Conservation (phyloP, 345 rosid genomes). For the Melaleuca quinquenervia region DNA sequence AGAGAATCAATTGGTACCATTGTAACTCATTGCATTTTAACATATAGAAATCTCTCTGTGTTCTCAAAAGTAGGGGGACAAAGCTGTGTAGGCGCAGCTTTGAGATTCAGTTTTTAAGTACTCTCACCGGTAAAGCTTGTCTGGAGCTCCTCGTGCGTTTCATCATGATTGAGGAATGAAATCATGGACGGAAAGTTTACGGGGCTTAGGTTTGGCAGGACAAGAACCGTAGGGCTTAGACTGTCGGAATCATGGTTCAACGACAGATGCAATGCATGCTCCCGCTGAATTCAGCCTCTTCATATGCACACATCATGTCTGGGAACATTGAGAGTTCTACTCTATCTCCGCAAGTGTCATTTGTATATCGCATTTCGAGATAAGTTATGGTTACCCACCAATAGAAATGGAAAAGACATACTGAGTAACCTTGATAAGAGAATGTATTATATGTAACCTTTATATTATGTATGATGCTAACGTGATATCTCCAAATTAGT, state of each 20-base stretch:
- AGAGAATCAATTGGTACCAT: not conserved
- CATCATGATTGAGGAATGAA: not conserved
- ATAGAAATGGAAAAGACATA: not conserved
- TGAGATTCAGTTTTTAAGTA: not conserved
- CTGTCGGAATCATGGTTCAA: not conserved
- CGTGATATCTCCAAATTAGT: not conserved
- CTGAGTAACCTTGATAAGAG: not conserved
- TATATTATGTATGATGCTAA: not conserved
- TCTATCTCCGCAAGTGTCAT: not conserved
- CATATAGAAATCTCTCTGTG: not conserved
- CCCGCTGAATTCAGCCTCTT: not conserved
- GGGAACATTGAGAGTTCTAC: not conserved
- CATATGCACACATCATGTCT: not conserved
- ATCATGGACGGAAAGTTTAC: not conserved
- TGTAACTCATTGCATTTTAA: not conserved
- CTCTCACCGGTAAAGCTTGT: not conserved
- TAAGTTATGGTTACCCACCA: not conserved
- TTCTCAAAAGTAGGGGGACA: not conserved
- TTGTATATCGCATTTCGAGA: not conserved
- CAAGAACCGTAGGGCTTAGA: not conserved
- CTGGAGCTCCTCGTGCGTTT: not conserved
- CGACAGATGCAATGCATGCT: not conserved
- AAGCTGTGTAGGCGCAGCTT: not conserved
- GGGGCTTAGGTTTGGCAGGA: not conserved
- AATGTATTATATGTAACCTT: not conserved